Evolutionary conservation across 495 filamentous ascomycete species (phyloP).

Genomic region (Aspergillus indologenus): DNA sequence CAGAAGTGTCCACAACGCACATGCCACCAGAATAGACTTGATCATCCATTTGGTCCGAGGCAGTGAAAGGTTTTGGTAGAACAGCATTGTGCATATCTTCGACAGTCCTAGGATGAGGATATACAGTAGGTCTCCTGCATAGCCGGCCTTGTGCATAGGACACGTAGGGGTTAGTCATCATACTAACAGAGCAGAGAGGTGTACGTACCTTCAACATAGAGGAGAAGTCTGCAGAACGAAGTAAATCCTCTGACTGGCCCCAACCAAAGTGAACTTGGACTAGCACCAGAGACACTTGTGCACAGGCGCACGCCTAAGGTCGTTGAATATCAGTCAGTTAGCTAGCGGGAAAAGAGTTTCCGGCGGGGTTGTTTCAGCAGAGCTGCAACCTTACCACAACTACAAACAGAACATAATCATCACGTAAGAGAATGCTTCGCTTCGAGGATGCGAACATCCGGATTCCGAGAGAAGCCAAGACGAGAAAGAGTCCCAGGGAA

Average conservation of each 20-base stretch:
- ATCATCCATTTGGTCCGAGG: constrained; percentile 14
- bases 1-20: constrained; percentile 15
- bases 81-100: constrained; percentile 7
- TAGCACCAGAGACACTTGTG: constrained; percentile 11
- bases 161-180: background rate
- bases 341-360: background rate
- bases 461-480: constrained; percentile 19
- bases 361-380: background rate
- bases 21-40: constrained; percentile 10
- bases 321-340: background rate
- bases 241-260: background rate
- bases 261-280: constrained; percentile 14
- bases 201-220: constrained; percentile 13
- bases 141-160: constrained; percentile 4
- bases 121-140: constrained; percentile 12
- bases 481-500: constrained; percentile 21
- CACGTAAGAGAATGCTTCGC: constrained; percentile 14
- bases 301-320: constrained; percentile 5
- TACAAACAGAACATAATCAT: constrained; percentile 24
- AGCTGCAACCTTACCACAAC: constrained; percentile 20
- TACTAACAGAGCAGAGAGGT: background rate
- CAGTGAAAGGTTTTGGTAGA: constrained; percentile 8
- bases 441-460: constrained; percentile 20
- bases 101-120: constrained; percentile 15
- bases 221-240: background rate